Conservation (phyloP, 805 yeast species). For the Candida glaebosa region DNA sequence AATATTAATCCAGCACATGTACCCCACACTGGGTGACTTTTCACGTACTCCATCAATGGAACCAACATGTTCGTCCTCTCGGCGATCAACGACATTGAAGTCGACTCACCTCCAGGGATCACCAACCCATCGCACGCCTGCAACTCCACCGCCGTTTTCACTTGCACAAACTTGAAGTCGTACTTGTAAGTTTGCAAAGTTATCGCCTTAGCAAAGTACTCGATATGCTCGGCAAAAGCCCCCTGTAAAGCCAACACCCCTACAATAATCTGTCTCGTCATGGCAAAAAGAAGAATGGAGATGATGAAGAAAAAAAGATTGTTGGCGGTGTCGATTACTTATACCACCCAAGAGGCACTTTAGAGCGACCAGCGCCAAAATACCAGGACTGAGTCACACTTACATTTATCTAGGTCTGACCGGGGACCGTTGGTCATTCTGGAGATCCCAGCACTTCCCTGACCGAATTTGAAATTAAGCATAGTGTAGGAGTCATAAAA, state of each 20-base stretch:
- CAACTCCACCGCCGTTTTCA: constrained; percentile 52
- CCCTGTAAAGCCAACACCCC: constrained; percentile 82
- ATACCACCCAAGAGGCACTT: no score
- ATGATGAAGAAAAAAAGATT: no score
- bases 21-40: constrained; percentile 69
- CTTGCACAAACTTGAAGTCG: constrained; percentile 39
- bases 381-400: no score
- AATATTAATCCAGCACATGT: constrained; percentile 83
- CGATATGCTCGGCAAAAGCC: constrained; percentile 68
- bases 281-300: constrained; percentile 14
- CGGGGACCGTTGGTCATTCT: no score
- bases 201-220: constrained; percentile 39
- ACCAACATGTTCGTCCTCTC: constrained; percentile 57
- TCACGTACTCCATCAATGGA: constrained; percentile 51
- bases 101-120: constrained; percentile 72
- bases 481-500: no score
- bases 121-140: constrained; percentile 53
- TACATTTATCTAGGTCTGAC: no score
- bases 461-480: no score
- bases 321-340: no score
- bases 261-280: constrained; percentile 23
- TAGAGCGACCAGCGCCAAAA: no score
- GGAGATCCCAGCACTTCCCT: no score
- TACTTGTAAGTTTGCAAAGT: constrained; percentile 21
- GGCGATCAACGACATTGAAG: constrained; percentile 67